These are phyloP conservation scores for Calonectria pseudoturangicola DNA, from an alignment of 2,329 filamentous ascomycete genomes.

Conservation along the genomic window DNA sequence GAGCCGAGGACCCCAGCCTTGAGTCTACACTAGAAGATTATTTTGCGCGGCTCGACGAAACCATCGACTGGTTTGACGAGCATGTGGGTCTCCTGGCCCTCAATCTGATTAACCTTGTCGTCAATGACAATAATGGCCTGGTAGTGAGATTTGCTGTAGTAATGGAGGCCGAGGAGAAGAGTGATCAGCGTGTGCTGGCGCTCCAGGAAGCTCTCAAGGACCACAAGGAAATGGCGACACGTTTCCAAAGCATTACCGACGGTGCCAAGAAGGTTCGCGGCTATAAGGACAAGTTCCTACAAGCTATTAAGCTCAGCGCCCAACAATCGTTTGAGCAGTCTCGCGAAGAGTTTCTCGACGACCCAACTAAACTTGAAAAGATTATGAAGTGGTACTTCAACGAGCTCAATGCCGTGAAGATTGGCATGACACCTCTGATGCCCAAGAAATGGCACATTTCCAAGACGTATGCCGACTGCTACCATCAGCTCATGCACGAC, in stretches of 20 bases:
- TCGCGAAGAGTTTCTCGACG: constrained; percentile 85
- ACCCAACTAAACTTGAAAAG: constrained; percentile 90
- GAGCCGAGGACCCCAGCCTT: constrained; percentile 82
- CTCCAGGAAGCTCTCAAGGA: constrained; percentile 96
- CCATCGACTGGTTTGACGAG: constrained; percentile 96
- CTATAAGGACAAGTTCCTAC: constrained; percentile 96
- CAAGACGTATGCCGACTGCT: constrained; percentile 91
- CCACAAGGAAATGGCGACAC: constrained; percentile 93
- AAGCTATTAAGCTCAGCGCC: constrained; percentile 84
- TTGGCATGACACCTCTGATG: constrained; percentile 93
- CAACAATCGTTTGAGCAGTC: constrained; percentile 83
- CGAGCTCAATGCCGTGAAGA: constrained; percentile 94
- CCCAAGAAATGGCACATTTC: constrained; percentile 98
- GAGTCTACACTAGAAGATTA: constrained; percentile 92
- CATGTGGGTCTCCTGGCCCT: constrained; percentile 92
- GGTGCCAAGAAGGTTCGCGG: constrained; percentile 93
- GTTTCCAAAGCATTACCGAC: constrained; percentile 96
- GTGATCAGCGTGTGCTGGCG: constrained; percentile 92
- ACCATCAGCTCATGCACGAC: constrained; percentile 96
- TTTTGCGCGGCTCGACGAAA: constrained; percentile 89
- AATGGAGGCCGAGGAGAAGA: constrained; percentile 97
- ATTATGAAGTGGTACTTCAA: constrained; percentile 98
- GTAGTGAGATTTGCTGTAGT: constrained; percentile 94
- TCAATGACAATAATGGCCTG: constrained; percentile 89
- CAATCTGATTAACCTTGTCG: constrained; percentile 91